Evolutionary conservation across 306 rosid species (phyloP).

Genomic region (Sechiopsis laciniata): DNA sequence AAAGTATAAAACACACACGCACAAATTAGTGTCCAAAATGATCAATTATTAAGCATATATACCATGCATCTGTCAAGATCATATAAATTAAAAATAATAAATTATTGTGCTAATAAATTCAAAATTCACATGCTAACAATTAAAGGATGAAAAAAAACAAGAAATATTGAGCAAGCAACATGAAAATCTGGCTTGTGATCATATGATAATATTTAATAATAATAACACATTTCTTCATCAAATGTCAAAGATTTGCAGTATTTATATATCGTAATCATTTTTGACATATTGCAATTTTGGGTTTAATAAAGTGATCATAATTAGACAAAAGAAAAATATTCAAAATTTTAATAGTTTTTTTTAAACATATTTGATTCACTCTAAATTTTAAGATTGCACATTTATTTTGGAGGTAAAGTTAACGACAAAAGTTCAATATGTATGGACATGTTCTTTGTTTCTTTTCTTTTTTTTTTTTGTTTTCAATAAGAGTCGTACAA

Average conservation of each 20-base stretch:
- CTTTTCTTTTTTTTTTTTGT: no score
- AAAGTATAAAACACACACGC: not conserved
- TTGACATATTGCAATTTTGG: not conserved
- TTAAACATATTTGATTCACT: not conserved
- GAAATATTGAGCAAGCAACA: conserved; percentile 5
- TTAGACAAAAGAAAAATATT: not conserved
- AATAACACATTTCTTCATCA: not conserved
- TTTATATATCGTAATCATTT: not conserved
- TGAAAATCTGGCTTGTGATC: not conserved
- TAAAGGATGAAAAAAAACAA: not conserved
- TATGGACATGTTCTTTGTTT: no score
- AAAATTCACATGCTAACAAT: conserved; percentile 21
- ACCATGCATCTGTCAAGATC: not conserved
- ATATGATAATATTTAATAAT: not conserved
- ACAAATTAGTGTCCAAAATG: not conserved
- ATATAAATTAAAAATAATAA: not conserved
- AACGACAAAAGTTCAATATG: not conserved
- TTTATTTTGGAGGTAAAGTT: not conserved
- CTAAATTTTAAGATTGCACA: not conserved
- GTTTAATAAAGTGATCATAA: not conserved
- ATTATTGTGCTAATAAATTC: conserved; percentile 7
- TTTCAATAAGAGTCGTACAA: no score
- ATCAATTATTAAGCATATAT: no score
- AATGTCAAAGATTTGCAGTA: not conserved
- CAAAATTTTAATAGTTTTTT: not conserved